Conservation (phyloP, 768 basidiomycete species). For the Tricholoma saponaceum region DNA sequence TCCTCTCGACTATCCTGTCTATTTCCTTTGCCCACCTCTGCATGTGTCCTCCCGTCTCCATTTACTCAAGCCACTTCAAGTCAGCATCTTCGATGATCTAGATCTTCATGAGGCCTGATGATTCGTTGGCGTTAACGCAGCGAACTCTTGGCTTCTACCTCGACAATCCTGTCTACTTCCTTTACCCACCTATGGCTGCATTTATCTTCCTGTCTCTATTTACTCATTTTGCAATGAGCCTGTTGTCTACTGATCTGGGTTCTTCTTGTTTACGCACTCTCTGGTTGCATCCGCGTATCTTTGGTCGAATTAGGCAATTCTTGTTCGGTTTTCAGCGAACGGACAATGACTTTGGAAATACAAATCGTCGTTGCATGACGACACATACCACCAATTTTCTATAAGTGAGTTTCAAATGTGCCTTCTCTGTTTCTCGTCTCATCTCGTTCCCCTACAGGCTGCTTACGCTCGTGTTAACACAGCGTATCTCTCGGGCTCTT, state of each 20-base stretch:
- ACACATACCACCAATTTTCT: neutral
- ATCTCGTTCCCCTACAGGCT: neutral
- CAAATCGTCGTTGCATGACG: neutral
- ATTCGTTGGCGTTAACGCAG: neutral
- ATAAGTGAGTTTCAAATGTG: neutral
- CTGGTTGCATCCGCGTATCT: neutral
- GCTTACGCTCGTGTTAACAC: neutral
- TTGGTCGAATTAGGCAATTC: neutral
- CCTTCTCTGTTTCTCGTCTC: neutral
- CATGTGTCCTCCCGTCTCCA: neutral
- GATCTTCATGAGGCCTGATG: neutral
- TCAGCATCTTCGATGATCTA: no score
- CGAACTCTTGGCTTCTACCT: neutral
- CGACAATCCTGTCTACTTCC: neutral
- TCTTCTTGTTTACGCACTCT: neutral
- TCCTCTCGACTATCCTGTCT: no score
- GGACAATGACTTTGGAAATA: neutral
- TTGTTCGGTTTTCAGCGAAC: neutral
- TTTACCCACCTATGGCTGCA: neutral
- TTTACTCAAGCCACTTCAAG: neutral
- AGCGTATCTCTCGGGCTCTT: neutral
- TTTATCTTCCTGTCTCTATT: neutral
- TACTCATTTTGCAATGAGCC: neutral
- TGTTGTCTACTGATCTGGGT: neutral
- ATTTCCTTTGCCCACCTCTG: neutral